Conservation (phyloP, 768 basidiomycete genomes). For the Agaricus subrufescens region DNA sequence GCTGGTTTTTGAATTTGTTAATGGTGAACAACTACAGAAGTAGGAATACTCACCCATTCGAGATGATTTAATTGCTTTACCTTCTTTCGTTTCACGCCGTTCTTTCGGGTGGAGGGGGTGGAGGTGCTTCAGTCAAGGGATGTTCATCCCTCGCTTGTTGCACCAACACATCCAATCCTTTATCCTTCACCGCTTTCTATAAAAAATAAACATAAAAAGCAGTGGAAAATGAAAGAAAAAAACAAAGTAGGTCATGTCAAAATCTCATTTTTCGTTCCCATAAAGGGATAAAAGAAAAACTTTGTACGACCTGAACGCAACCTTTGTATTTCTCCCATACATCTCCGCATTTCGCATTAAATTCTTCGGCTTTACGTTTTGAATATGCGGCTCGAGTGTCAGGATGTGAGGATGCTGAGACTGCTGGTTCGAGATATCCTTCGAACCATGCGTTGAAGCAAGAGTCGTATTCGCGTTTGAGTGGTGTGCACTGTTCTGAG, state of each 20-base stretch:
- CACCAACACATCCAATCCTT: conserved; percentile 70
- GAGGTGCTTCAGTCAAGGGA: conserved; percentile 60
- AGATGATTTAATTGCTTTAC: too few species aligned
- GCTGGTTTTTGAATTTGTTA: too few species aligned
- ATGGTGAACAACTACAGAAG: too few species aligned
- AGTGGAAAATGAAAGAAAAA: not conserved
- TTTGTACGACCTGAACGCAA: conserved; percentile 67
- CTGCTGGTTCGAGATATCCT: conserved; percentile 86
- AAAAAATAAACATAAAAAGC: not conserved
- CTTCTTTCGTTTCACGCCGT: too few species aligned
- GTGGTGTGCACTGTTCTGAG: conserved; percentile 78
- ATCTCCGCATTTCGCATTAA: conserved; percentile 79
- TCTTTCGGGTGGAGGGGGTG: conserved; percentile 17
- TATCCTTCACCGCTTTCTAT: conserved; percentile 76
- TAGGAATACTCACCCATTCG: too few species aligned
- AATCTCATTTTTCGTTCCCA: conserved; percentile 17
- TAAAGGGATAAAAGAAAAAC: too few species aligned
- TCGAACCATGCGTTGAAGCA: conserved; percentile 99
- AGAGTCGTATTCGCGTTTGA: conserved; percentile 86
- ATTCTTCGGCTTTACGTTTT: conserved; percentile 80
- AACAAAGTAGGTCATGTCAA: not conserved
- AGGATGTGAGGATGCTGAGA: conserved; percentile 33
- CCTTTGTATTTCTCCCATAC: conserved; percentile 76
- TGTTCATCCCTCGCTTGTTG: conserved; percentile 80
- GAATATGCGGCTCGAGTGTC: conserved; percentile 57